Evolutionary conservation across 2,329 filamentous ascomycete genomes (phyloP), one percentile per base, ranked within the genome.

Genomic region (Sporothrix pallida): DNA sequence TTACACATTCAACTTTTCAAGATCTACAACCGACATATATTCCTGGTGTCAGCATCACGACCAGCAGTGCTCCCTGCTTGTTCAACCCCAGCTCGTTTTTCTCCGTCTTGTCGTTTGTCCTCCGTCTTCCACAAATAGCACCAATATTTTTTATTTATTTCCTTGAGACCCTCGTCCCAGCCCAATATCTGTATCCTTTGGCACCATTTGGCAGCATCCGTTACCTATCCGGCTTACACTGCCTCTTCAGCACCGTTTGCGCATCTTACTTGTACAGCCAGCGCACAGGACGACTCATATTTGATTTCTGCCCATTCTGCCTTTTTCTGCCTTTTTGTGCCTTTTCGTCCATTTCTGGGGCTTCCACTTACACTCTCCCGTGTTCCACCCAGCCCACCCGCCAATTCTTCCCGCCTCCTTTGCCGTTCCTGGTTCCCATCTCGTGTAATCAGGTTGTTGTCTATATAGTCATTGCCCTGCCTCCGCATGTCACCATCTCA

Each of bases 391-490:
- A 26, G n/a, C 69, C 69, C 50, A 54, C 37, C 69, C 67, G 67
- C 48, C 50, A 42, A 56, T 52, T 37, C 52, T 56, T 58, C n/a
- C 52, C 68, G 68, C 15, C 68, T 52, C 37, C 31, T 26, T 37
- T 58, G 52, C 68, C 68, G 52, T 70, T 52, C 50, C 37, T 46
- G 31, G 31, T 70, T 50, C 54, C 54, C 52, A 44, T 54, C 12
- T 58, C 46, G 44, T 63, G 44, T n/a, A 23, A 52, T 71, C 58
- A 52, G 56, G 46, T 23, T 48, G 9, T 50, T 60, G 56, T 52
- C 70, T 71, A 71, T 71, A 71, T 71, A 71, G 58, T 15, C 70
- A 42, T 50, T n/a, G 23, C 15, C 31, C 70, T 63, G 44, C 58
- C 58, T 42, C 70, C 42, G 42, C 69, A 50, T 71, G 70, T 48